These are phyloP conservation scores for Vigna angularis DNA, from an alignment of 306 rosid species.

Conservation along the genomic window DNA sequence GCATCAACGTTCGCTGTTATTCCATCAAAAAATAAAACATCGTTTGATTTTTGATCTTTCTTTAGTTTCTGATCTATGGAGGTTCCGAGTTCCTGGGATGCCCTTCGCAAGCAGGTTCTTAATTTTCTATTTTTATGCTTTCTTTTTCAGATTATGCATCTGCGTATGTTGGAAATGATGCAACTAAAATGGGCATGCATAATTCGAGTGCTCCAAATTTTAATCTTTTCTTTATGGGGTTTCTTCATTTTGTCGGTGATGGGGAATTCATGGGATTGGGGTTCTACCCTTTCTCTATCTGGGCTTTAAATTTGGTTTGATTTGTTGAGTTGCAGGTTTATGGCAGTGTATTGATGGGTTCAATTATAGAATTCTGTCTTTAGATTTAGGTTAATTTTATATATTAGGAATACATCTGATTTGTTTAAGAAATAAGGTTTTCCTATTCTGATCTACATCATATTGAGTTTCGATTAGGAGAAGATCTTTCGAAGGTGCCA, in stretches of 20 bases:
- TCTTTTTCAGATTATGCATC: conserved; percentile 8
- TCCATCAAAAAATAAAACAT: neutral
- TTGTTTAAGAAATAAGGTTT: conserved; percentile 18
- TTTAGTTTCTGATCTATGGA: conserved; percentile 65
- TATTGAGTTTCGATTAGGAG: conserved; percentile 3
- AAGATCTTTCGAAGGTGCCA: neutral
- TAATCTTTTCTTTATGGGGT: conserved; percentile 14
- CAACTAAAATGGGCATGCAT: neutral
- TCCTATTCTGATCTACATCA: conserved; percentile 25
- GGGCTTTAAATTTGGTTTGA: neutral
- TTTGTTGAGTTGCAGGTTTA: neutral
- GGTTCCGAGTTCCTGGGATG: conserved; percentile 86
- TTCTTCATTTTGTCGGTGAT: conserved; percentile 34
- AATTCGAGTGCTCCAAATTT: conserved; percentile 15
- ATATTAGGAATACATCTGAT: neutral
- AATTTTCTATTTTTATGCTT: neutral
- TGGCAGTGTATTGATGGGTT: neutral
- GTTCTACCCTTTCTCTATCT: conserved; percentile 1
- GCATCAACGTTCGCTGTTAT: neutral
- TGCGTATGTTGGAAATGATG: neutral
- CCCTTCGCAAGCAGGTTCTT: conserved; percentile 91
- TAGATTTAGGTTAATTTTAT: conserved; percentile 38
- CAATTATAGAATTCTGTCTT: conserved; percentile 10
- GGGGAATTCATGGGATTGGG: conserved; percentile 25
- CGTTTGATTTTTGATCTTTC: neutral